Evolutionary conservation across 345 rosid genomes (phyloP).

Genomic region (Murraya koenigii): DNA sequence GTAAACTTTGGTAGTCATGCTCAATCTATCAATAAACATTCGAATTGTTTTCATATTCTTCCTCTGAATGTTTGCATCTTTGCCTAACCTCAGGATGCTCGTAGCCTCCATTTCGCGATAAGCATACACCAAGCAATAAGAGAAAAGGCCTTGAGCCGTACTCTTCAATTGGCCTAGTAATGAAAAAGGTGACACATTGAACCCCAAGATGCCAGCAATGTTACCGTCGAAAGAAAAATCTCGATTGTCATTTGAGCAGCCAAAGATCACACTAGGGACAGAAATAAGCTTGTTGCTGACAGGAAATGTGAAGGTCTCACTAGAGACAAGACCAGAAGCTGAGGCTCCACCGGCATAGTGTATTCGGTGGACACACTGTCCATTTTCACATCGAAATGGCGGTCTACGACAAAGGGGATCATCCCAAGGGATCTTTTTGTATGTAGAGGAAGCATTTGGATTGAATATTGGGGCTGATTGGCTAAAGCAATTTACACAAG

Average conservation of each 20-base stretch:
- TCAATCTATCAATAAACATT: not conserved
- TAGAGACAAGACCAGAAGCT: constrained; percentile 3
- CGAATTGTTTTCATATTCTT: not conserved
- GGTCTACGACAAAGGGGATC: not conserved
- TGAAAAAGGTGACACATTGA: constrained; percentile 7
- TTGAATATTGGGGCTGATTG: not conserved
- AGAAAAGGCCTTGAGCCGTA: not conserved
- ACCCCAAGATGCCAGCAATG: constrained; percentile 19
- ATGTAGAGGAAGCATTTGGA: not conserved
- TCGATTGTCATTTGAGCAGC: constrained; percentile 16
- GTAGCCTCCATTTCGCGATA: not conserved
- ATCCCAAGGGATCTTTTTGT: not conserved
- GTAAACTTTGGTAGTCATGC: not conserved
- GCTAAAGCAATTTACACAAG: not conserved
- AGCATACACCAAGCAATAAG: constrained; percentile 8
- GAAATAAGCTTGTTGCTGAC: not conserved
- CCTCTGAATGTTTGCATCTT: not conserved
- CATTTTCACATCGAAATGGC: not conserved
- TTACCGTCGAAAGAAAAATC: not conserved
- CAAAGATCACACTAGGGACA: constrained; percentile 12
- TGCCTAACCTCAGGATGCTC: not conserved
- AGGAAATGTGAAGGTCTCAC: constrained; percentile 7
- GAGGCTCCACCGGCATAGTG: not conserved
- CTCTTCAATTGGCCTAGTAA: not conserved
- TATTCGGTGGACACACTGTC: not conserved